Base-by-base conservation (phyloP, 2,329 filamentous ascomycete species). In the Hypoxylon sp. region DNA sequence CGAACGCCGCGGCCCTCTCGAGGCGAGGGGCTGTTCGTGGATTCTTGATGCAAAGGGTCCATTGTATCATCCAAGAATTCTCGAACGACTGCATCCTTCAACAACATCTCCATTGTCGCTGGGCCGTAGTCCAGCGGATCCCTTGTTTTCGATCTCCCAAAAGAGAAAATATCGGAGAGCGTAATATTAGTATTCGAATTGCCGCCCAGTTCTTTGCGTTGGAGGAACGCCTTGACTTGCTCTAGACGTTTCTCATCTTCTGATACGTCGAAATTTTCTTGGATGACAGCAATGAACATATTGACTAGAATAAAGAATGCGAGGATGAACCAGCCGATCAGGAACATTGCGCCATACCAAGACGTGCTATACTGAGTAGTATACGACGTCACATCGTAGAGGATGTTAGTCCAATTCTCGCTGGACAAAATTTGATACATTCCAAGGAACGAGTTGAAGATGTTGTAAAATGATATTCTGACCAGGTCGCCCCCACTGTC, bases 241-340 rank as follows among this genome's bases (percentile, higher is more conserved):
- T 98, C 94, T 69, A 98, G 82, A 20, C 97, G 94, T 82, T 99
- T 99, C 79, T 98, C 95, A 78, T 99, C 97, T 79, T 99, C 96
- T 2, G 95, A 97, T 27, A 99, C 94, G 81, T 99, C 96, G 78
- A 99, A 99, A 77, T 97, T 99, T 78, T 99, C 96, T 80, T 99
- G 96, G 72, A 99, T 99, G 82, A 99, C 96, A 85, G 96, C 96
- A 92, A 99, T 98, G 85, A 99, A 99, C 96, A 99, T 99, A 78
- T 98, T 99, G 83, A 99, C 83, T 69, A 98, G 88, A 82, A 99
- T 97, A 78, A 98, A 95, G 80, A 97, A 98, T 5, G 94, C 88
- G 48, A 99, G 86, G 64, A 97, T 96, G 80, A 97, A 98, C 96
- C 96, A 99, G 73, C 95, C 87, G 70, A 98, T 93, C 73, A 97